Evolutionary conservation across 2,329 filamentous ascomycete genomes (phyloP).

Genomic region (Alternaria gansuensis): DNA sequence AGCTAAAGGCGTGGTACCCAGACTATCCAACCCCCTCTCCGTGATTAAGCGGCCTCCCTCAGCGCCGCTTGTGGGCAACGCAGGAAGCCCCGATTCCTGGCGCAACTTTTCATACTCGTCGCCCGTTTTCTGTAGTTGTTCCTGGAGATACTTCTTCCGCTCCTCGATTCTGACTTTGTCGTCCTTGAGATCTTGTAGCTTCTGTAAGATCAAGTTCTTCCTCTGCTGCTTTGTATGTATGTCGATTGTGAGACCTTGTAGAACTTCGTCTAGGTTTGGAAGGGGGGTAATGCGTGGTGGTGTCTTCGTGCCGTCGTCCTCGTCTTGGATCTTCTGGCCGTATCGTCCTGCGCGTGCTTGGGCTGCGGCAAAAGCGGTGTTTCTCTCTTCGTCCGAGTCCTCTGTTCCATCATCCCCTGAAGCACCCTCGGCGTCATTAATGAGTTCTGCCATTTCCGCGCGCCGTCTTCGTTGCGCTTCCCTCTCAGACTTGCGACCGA

Average conservation of each 20-base stretch:
- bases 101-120: conserved; percentile 71
- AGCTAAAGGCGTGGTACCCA: conserved; percentile 48
- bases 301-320: conserved; percentile 61
- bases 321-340: conserved; percentile 60
- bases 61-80: conserved; percentile 40
- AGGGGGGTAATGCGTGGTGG: conserved; percentile 80
- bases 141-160: conserved; percentile 81
- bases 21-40: conserved; percentile 49
- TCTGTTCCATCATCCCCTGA: conserved; percentile 75
- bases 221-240: conserved; percentile 68
- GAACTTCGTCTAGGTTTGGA: conserved; percentile 73
- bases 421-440: conserved; percentile 77
- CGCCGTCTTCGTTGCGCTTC: conserved; percentile 72
- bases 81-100: conserved; percentile 57
- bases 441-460: conserved; percentile 82
- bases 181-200: conserved; percentile 71
- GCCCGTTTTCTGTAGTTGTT: conserved; percentile 80
- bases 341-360: conserved; percentile 91
- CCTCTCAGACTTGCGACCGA: conserved; percentile 80
- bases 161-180: conserved; percentile 74
- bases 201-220: conserved; percentile 67
- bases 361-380: conserved; percentile 84
- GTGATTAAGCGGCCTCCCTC: conserved; percentile 42
- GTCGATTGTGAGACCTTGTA: conserved; percentile 70
- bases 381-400: conserved; percentile 68